These are phyloP conservation scores for Cryphonectria japonica DNA, from an alignment of 2,329 filamentous ascomycete genomes.

Conservation along the genomic window DNA sequence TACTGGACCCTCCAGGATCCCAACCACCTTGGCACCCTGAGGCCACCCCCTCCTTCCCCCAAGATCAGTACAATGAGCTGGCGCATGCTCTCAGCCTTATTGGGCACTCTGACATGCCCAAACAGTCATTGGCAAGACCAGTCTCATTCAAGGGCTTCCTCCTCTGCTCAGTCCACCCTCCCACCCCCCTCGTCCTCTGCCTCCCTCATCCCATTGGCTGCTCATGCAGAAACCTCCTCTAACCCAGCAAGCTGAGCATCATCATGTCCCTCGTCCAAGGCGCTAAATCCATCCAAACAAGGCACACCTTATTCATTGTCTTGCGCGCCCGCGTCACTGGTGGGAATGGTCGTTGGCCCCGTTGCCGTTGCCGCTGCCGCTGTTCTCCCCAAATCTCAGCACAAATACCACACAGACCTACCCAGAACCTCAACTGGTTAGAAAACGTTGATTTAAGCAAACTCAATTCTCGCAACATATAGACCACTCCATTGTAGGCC, in stretches of 20 bases:
- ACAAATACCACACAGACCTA: not conserved
- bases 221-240: not conserved
- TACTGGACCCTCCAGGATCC: conserved; percentile 10
- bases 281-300: not conserved
- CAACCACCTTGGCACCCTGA: not conserved
- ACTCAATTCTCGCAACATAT: not conserved
- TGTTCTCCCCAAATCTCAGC: conserved; percentile 1
- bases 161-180: not conserved
- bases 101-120: not conserved
- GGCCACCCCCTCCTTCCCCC: not conserved
- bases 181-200: not conserved
- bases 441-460: not conserved
- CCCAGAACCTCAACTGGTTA: not conserved
- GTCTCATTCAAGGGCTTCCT: not conserved
- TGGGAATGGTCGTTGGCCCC: not conserved
- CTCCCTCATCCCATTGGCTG: conserved; percentile 5
- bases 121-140: conserved; percentile 1
- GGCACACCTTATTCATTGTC: not conserved
- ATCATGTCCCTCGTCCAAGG: not conserved
- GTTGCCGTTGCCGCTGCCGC: not conserved
- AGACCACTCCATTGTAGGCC: conserved; percentile 9
- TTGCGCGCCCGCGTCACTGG: not conserved
- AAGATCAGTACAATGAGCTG: conserved; percentile 4
- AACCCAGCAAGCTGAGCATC: not conserved
- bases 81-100: not conserved